Evolutionary conservation across 2,329 filamentous ascomycete species (phyloP).

Genomic region (Rasamsonia emersonii): DNA sequence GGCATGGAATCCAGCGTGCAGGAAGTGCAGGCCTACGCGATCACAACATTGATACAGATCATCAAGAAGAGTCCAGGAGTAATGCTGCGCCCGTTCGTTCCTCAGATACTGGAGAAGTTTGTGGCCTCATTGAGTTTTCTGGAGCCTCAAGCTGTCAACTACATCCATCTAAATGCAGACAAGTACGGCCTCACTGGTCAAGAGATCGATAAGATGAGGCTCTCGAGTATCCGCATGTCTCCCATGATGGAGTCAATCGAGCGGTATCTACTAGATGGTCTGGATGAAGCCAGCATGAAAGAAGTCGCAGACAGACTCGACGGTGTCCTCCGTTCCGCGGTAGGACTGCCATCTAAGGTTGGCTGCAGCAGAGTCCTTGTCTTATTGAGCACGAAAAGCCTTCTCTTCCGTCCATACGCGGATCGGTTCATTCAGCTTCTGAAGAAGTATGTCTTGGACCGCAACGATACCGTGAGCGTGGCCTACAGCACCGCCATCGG

Average conservation of each 20-base stretch:
- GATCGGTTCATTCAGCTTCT: slow-evolving; percentile 68
- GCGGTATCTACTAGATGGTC: slow-evolving; percentile 66
- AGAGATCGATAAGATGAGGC: slow-evolving; percentile 79
- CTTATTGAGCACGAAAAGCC: slow-evolving; percentile 69
- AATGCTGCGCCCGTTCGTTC: slow-evolving; percentile 69
- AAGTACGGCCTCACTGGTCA: slow-evolving; percentile 79
- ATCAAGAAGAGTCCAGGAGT: slow-evolving; percentile 77
- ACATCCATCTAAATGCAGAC: slow-evolving; percentile 78
- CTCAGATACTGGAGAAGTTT: slow-evolving; percentile 71
- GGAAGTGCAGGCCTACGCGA: slow-evolving; percentile 77
- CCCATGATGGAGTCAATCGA: slow-evolving; percentile 91
- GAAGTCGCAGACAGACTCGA: slow-evolving; percentile 65
- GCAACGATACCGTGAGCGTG: slow-evolving; percentile 86
- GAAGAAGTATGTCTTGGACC: slow-evolving; percentile 75
- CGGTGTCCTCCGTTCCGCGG: slow-evolving; percentile 69
- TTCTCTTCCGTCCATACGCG: slow-evolving; percentile 66
- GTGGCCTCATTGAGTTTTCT: slow-evolving; percentile 76
- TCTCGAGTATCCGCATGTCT: slow-evolving; percentile 71
- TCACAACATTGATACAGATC: slow-evolving; percentile 75
- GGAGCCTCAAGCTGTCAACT: slow-evolving; percentile 84
- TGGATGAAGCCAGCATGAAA: slow-evolving; percentile 71
- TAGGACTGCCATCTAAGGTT: slow-evolving; percentile 90
- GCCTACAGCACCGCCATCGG: slow-evolving; percentile 81
- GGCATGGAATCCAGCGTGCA: slow-evolving; percentile 82
- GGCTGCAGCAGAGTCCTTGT: slow-evolving; percentile 79